phyloP scores from a whole-genome alignment of 2,329 filamentous ascomycete species.

The Botrytis fragariae region DNA sequence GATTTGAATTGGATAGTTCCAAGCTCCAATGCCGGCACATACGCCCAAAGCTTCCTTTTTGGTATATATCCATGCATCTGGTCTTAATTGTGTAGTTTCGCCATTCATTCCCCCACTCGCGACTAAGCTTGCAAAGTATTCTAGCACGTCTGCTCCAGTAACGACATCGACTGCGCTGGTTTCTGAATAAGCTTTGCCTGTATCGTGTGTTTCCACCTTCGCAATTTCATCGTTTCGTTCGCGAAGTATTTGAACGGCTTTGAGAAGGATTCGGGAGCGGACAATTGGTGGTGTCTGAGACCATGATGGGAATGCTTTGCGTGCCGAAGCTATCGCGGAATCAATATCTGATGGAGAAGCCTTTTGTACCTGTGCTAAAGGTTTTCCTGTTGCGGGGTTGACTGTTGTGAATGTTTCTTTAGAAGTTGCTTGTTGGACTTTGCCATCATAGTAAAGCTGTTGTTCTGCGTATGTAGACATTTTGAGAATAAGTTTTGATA shows the following conservation, averaged over 20 bases:
- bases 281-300: slow-evolving; percentile 70
- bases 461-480: slow-evolving; percentile 47
- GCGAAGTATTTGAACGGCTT: slow-evolving; percentile 71
- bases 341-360: slow-evolving; percentile 68
- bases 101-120: slow-evolving; percentile 77
- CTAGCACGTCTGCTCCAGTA: slow-evolving; percentile 80
- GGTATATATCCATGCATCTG: slow-evolving; percentile 79
- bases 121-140: slow-evolving; percentile 80
- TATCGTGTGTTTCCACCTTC: slow-evolving; percentile 76
- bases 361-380: slow-evolving; percentile 68
- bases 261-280: slow-evolving; percentile 74
- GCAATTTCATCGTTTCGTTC: slow-evolving; percentile 77
- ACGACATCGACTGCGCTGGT: slow-evolving; percentile 80
- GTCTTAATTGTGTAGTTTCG: slow-evolving; percentile 70
- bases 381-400: slow-evolving; percentile 68
- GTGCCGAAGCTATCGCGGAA: slow-evolving; percentile 67
- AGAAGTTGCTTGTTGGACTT: slow-evolving; percentile 58
- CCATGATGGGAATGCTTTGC: slow-evolving; percentile 72
- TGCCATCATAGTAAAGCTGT: slow-evolving; percentile 74
- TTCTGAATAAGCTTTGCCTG: slow-evolving; percentile 81
- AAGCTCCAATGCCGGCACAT: slow-evolving; percentile 83
- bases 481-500: slow-evolving; percentile 27
- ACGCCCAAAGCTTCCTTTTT: slow-evolving; percentile 80
- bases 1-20: slow-evolving; percentile 92
- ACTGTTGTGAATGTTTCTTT: slow-evolving; percentile 67